Base-by-base conservation (phyloP, 2,329 filamentous ascomycete genomes). In the Paraconiothyrium brasiliense region DNA sequence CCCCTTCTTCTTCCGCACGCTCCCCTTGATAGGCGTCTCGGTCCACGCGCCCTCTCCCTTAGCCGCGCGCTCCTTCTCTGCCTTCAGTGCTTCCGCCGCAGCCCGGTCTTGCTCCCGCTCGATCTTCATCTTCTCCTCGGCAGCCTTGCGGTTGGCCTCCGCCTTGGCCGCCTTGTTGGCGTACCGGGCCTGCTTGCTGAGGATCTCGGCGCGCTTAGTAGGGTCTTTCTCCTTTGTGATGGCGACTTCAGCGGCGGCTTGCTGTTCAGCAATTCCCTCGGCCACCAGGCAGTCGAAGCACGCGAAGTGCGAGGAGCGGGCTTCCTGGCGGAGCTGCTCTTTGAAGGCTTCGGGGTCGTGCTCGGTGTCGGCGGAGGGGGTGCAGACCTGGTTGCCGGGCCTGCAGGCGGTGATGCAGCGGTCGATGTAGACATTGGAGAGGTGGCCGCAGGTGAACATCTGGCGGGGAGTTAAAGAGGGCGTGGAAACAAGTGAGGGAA, bases 371-470 rank as follows among this genome's bases (percentile, higher is more conserved):
- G 4, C 30, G 30, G 32, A 13, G 2, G 50, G 14, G 20, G 50
- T 54, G 35, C 50, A 54, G 5, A 35, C 20, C 10, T 37, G 4
- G 20, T 13, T n/a, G 50, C 27, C 35, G 10, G 35, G 35, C 2
- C 11, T 20, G 35, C 35, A 54, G 35, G 50, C 50, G 50, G 35
- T 3, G 22, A 8, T 22, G 50, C 50, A 54, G 22, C 50, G 50
- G 4, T 54, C 35, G 50, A 54, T 13, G 50, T 27, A 30, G 50
- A 43, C 8, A 2, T 32, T 24, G 50, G 35, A 43, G 50, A 41
- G 13, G 35, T 54, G 50, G 35, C 13, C 14, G 50, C 50, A 54
- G 50, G 50, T 54, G 35, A 54, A 54, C 20, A 54, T 24, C 50
- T 54, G 13, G 2, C 10, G 10, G 14, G 4, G 14, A 6, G 16